phyloP scores from a whole-genome alignment of 2,329 filamentous ascomycete species.

The Arthroderma sp. region DNA sequence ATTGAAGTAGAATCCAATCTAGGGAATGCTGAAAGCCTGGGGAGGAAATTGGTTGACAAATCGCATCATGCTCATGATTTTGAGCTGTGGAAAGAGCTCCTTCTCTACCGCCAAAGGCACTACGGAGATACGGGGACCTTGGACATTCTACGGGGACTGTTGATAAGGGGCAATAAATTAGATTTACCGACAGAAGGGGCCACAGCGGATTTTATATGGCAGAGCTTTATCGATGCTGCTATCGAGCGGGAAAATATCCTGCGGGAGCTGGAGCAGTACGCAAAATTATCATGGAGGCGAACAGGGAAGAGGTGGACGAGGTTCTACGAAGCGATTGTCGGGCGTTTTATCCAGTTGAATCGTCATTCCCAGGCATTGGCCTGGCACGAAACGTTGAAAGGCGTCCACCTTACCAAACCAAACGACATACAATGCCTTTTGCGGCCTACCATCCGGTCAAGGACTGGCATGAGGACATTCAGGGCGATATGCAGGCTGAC shows the following conservation, averaged over 20 bases:
- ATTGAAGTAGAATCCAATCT: constrained; percentile 32
- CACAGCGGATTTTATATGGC: constrained; percentile 30
- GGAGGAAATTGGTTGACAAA: constrained; percentile 27
- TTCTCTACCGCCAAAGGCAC: constrained; percentile 31
- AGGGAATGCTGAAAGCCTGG: constrained; percentile 21
- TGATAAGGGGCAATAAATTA: constrained; percentile 17
- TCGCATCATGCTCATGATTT: constrained; percentile 22
- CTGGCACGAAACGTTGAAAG: constrained; percentile 27
- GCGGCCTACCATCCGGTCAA: constrained; percentile 13
- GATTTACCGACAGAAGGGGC: constrained; percentile 24
- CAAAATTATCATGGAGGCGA: constrained; percentile 26
- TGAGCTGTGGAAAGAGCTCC: constrained; percentile 32
- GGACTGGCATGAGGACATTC: constrained; percentile 22
- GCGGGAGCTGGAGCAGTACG: constrained; percentile 22
- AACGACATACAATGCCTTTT: constrained; percentile 22
- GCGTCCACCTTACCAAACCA: constrained; percentile 18
- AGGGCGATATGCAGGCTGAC: constrained; percentile 29
- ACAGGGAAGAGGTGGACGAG: constrained; percentile 26
- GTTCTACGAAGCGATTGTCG: constrained; percentile 27
- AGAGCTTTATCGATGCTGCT: constrained; percentile 25
- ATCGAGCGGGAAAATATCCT: constrained; percentile 22
- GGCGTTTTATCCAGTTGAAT: constrained; percentile 21
- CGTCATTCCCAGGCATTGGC: constrained; percentile 18
- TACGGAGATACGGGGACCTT: constrained; percentile 30
- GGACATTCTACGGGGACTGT: constrained; percentile 29